These are phyloP conservation scores for Neofusicoccum ribis DNA, from an alignment of 2,329 filamentous ascomycete species.

Conservation along the genomic window DNA sequence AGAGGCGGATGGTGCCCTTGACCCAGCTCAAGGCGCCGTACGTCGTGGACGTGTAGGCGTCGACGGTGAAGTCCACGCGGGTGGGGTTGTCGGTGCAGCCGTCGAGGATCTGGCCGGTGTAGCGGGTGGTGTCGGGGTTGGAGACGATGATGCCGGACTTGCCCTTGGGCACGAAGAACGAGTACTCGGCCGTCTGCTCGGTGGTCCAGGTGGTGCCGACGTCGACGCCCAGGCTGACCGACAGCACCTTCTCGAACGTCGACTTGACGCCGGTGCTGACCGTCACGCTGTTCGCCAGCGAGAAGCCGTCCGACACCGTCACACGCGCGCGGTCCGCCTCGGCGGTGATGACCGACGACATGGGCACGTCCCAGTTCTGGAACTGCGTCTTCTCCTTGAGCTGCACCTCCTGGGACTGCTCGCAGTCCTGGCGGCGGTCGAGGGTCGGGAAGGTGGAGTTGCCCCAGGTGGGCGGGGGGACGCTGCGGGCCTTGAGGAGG, in stretches of 20 bases:
- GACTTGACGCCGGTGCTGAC: not conserved
- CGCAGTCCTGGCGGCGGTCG: not conserved
- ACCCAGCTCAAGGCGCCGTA: conserved; percentile 41
- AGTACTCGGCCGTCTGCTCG: conserved; percentile 31
- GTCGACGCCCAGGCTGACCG: not conserved
- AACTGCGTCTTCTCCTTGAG: not conserved
- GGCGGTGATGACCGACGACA: not conserved
- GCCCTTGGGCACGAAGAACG: conserved; percentile 35
- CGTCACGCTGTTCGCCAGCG: conserved; percentile 22
- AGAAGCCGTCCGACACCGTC: conserved; percentile 18
- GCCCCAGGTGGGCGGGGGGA: not conserved
- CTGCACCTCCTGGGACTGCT: not conserved
- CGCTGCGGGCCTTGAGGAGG: not conserved
- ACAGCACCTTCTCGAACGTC: not conserved
- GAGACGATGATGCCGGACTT: conserved; percentile 45
- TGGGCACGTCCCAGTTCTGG: conserved; percentile 5
- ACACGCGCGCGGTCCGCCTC: not conserved
- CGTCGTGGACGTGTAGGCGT: conserved; percentile 35
- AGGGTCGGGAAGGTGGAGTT: not conserved
- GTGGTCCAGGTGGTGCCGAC: conserved; percentile 23
- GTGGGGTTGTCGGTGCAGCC: conserved; percentile 37
- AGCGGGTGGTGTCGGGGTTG: conserved; percentile 38
- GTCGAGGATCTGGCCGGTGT: conserved; percentile 34
- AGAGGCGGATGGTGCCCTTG: conserved; percentile 42
- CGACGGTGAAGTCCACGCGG: conserved; percentile 32